Percentiles rank a stretch among this genome's conserved stretches.
These are phyloP conservation scores for Fusarium nygamai DNA, from an alignment of 2,329 filamentous ascomycete species.

Conservation along the genomic window DNA sequence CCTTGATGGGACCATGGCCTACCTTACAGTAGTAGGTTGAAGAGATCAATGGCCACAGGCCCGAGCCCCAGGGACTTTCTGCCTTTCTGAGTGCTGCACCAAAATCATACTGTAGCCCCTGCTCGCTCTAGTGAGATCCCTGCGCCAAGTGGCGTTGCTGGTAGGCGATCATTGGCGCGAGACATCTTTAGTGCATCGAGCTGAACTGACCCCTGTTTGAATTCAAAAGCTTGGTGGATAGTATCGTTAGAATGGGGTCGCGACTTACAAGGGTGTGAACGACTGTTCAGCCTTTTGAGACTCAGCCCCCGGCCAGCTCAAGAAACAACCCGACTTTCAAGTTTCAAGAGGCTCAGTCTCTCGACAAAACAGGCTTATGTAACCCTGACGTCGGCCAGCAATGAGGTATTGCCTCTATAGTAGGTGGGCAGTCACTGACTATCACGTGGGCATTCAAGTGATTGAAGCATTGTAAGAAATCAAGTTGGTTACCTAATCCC, in stretches of 20 bases:
- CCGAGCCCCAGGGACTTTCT: background rate
- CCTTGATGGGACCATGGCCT: background rate
- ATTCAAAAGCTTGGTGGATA: background rate
- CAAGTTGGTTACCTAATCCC: background rate
- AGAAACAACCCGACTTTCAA: conserved; percentile 19
- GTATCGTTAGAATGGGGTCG: background rate
- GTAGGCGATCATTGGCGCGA: conserved; percentile 25
- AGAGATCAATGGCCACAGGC: conserved; percentile 25
- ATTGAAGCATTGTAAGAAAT: background rate
- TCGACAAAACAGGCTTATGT: background rate
- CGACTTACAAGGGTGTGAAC: background rate
- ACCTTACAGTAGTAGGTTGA: too few species aligned
- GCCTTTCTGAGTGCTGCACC: conserved; percentile 1
- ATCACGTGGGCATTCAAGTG: background rate
- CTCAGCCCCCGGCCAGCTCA: conserved; percentile 7
- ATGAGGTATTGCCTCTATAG: background rate
- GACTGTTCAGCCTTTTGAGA: conserved; percentile 5
- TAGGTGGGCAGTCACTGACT: too few species aligned
- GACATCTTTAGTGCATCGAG: conserved; percentile 28
- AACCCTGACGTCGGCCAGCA: background rate
- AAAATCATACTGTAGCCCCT: conserved; percentile 20
- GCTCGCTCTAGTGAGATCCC: conserved; percentile 2
- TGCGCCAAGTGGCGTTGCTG: conserved; percentile 14
- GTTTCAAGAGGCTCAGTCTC: conserved; percentile 1
- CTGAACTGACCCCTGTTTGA: conserved; percentile 28